These are phyloP conservation scores for Zoysia pacifica DNA, from an alignment of 176 grass and related monocot genomes.

Conservation along the genomic window DNA sequence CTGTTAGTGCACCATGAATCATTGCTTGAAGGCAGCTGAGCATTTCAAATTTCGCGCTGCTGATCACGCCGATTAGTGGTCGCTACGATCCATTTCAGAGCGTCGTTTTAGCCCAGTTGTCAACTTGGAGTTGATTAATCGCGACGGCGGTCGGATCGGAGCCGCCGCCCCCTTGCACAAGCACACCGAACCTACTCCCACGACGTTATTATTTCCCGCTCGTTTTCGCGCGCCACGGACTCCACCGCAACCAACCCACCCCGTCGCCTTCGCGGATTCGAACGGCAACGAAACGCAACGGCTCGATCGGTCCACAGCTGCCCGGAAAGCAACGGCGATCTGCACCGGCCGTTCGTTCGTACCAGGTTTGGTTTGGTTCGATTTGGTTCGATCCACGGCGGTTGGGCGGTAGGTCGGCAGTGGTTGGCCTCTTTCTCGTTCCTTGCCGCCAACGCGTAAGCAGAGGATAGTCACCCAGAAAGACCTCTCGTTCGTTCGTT, in stretches of 20 bases:
- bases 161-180: not conserved
- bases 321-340: slow-evolving; percentile 43
- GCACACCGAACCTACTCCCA: slow-evolving; percentile 8
- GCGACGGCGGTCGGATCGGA: not conserved
- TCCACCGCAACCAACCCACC: slow-evolving; percentile 35
- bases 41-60: not conserved
- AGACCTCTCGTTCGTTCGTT: not conserved
- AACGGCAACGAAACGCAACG: slow-evolving; percentile 24
- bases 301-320: not conserved
- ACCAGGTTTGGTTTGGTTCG: not conserved
- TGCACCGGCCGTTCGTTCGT: not conserved
- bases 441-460: slow-evolving; percentile 9
- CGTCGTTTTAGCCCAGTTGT: slow-evolving; percentile 7
- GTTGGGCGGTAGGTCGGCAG: slow-evolving; percentile 45
- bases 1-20: too few species aligned
- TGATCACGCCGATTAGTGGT: not conserved
- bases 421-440: slow-evolving; percentile 26
- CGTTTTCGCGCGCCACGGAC: slow-evolving; percentile 40
- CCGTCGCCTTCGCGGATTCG: slow-evolving; percentile 43
- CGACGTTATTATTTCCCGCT: slow-evolving; percentile 34
- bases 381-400: slow-evolving; percentile 35
- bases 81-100: not conserved
- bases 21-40: too few species aligned
- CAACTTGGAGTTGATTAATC: slow-evolving; percentile 39
- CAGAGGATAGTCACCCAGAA: too few species aligned